Evolutionary conservation across 139 green algal genomes (phyloP), one percentile per base, ranked within the genome.

Genomic region (Astrephomene gubernaculifera): DNA sequence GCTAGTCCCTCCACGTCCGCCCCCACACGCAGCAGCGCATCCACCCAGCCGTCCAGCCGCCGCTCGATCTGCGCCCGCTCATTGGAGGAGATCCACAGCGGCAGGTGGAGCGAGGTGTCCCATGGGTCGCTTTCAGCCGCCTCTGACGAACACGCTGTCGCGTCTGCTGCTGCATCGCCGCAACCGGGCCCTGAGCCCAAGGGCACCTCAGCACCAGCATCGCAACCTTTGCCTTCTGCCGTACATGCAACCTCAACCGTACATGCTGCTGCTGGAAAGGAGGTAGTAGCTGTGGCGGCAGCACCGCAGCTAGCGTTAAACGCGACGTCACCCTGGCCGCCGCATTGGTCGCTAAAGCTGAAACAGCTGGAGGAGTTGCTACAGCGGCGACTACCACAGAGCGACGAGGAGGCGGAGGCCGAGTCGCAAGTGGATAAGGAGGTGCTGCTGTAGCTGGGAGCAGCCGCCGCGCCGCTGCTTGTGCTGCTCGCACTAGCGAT

Each of bases 71-170:
- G 89, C 17, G 89, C 75, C 1, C 79, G 57, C 88, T 99, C 97
- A 44, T 90, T 94, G 2, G 70, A 79, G 6, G 91, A 93, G 5
- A 99, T 82, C 93, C 94, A 98, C 67, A 94, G 86, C n/a, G 97
- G 97, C 69, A 99, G 83, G 86, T 98, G 96, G 76, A 99, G 45
- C 0, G 71, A 45, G 3, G 69, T 83, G 87, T 94, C 90, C 89
- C 87, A 93, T 25, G 57, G 22, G 29, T 43, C 54, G 29, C 4
- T n/a, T 2, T n/a, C 71, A 57, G 49, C 49, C 49, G 49, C 49
- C 49, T 57, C 49, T 29, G 31, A n/a, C 33, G 49, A 17, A 27
- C 49, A 9, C 33, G 19, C 24, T 45, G 49, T 19, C 21, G 44
- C 71, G 31, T 31, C 45, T 54, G 17, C 19, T 33, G 57, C 57